These are phyloP conservation scores for Kazachstania sp. DNA, from an alignment of 1,139 yeast species.

Conservation along the genomic window DNA sequence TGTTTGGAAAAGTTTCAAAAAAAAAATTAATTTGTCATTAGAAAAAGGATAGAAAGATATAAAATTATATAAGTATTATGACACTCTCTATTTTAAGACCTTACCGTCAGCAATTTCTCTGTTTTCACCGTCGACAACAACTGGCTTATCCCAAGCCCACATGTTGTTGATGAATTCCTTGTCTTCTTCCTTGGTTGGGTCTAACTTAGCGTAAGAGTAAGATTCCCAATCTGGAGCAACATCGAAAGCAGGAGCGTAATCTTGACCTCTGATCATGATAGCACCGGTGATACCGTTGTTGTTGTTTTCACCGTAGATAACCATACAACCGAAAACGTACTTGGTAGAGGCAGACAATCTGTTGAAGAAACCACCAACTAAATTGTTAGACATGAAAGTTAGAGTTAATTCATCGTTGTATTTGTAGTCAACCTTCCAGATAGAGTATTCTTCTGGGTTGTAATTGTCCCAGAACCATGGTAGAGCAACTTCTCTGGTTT, in stretches of 20 bases:
- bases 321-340: slow-evolving; percentile 87
- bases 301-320: slow-evolving; percentile 98
- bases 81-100: slow-evolving; percentile 54
- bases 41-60: too few relatives aligned
- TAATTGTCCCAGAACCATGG: slow-evolving; percentile 99
- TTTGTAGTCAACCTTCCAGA: slow-evolving; percentile 94
- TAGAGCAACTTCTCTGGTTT: slow-evolving; percentile 86
- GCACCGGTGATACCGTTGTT: slow-evolving; percentile 96
- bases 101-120: slow-evolving; percentile 74
- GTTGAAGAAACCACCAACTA: slow-evolving; percentile 97
- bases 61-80: too few relatives aligned
- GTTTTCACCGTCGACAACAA: slow-evolving; percentile 53
- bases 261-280: slow-evolving; percentile 93
- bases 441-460: slow-evolving; percentile 88
- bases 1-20: too few relatives aligned
- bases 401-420: slow-evolving; percentile 95
- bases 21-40: too few relatives aligned
- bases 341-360: slow-evolving; percentile 87
- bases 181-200: slow-evolving; percentile 58
- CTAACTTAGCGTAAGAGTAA: slow-evolving; percentile 58
- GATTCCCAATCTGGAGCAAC: slow-evolving; percentile 99
- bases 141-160: slow-evolving; percentile 85
- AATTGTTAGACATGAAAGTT: slow-evolving; percentile 97
- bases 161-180: slow-evolving; percentile 61
- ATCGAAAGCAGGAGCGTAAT: slow-evolving; percentile 79